Conservation (phyloP, 768 basidiomycete species). For the Clitopilus hobsonii region DNA sequence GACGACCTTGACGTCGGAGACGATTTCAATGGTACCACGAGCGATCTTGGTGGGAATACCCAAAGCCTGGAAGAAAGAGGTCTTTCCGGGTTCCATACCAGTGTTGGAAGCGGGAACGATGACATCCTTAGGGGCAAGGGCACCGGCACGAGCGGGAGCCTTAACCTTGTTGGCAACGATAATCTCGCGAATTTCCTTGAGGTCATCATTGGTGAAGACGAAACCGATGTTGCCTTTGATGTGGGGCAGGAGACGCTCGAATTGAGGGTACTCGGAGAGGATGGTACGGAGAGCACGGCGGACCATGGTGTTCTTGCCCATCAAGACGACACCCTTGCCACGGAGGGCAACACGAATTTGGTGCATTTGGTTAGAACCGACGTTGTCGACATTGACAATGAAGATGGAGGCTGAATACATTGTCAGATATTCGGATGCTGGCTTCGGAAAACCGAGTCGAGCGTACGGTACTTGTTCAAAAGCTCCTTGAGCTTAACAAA, state of each 20-base stretch:
- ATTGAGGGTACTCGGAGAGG: slow-evolving; percentile 86
- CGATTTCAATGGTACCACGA: slow-evolving; percentile 99
- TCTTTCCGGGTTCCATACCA: slow-evolving; percentile 99
- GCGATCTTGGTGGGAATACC: slow-evolving; percentile 99
- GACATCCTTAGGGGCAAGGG: slow-evolving; percentile 90
- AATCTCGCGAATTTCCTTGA: slow-evolving; percentile 91
- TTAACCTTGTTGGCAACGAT: slow-evolving; percentile 97
- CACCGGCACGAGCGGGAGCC: slow-evolving; percentile 98
- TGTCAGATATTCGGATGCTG: slow-evolving; percentile 5
- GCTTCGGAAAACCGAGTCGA: background rate
- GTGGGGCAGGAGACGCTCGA: slow-evolving; percentile 94
- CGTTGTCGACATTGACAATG: slow-evolving; percentile 99
- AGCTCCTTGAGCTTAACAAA: slow-evolving; percentile 93
- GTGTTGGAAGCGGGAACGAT: slow-evolving; percentile 94
- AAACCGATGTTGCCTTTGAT: slow-evolving; percentile 98
- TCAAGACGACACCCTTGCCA: slow-evolving; percentile 93
- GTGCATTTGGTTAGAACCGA: slow-evolving; percentile 99
- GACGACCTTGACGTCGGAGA: slow-evolving; percentile 95
- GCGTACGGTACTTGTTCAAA: slow-evolving; percentile 83
- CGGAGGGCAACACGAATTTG: slow-evolving; percentile 95
- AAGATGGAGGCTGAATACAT: slow-evolving; percentile 84
- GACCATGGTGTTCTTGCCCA: slow-evolving; percentile 99
- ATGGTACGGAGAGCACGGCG: slow-evolving; percentile 94
- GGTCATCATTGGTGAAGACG: slow-evolving; percentile 90
- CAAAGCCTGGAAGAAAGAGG: slow-evolving; percentile 99